Evolutionary conservation across 2,329 filamentous ascomycete species (phyloP), one percentile per base, ranked within the genome.

Genomic region (Alternaria ethzedia): DNA sequence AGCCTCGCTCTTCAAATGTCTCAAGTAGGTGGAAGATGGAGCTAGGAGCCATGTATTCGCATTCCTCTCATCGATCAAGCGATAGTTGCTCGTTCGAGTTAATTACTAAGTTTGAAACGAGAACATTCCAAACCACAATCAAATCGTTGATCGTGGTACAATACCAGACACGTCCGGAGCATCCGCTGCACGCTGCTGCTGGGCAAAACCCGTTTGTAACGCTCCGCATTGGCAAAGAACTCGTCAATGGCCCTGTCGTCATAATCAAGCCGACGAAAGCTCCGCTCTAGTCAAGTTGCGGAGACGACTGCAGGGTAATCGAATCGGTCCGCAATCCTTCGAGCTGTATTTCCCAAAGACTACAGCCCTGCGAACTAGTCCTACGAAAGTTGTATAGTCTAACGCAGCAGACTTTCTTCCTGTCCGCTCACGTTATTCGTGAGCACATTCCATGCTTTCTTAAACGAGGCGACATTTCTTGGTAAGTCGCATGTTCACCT

Each of bases 291-390:
- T 52, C 49, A 41, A 52, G 28, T 41, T 52, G 49, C 30, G 49
- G 49, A 15, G 49, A 52, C 49, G 20, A 52, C 6, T 52, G 49
- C n/a, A n/a, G n/a, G n/a, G n/a, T n/a, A n/a, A n/a, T n/a, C n/a
- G 20, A 52, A 52, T 52, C 49, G 49, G 49, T 52, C 49, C 49
- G 49, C 28, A 41, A 52, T 52, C 49, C 49, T 52, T 41, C 13
- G 17, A 52, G 0, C 20, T 21, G 20, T 41, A 17, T 52, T n/a
- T 17, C 30, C 32, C 20, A 52, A 52, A 13, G 13, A 36, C 20
- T 6, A 52, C 13, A 52, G 49, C 7, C 32, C 36, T 7, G 28
- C 20, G 30, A 5, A 32, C 49, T 12, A 41, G 3, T 41, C 32
- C 20, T 36, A 21, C 49, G 13, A 52, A 20, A 23, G n/a, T 30